These are phyloP conservation scores for Penicillium sumatraense DNA, from an alignment of 2,329 filamentous ascomycete species.

Conservation along the genomic window DNA sequence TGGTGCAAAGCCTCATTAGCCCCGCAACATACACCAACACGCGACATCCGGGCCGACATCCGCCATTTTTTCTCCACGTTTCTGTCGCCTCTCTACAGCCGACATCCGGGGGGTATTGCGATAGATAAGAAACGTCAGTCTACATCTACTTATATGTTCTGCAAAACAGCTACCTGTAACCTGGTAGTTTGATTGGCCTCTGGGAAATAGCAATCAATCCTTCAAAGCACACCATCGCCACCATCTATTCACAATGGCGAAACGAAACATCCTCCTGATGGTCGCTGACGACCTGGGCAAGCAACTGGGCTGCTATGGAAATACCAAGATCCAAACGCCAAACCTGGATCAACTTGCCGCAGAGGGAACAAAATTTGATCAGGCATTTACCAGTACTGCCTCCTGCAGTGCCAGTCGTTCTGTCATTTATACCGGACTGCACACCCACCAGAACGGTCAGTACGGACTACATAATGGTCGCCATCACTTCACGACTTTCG, in stretches of 20 bases:
- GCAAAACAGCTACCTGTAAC: too few species aligned
- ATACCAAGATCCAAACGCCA: conserved; percentile 39
- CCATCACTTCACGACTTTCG: conserved; percentile 52
- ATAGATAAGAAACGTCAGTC: background rate
- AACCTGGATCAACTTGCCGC: conserved; percentile 48
- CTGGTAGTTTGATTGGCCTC: background rate
- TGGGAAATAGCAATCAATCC: background rate
- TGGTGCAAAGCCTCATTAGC: background rate
- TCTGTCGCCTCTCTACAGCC: background rate
- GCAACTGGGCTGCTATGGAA: conserved; percentile 41
- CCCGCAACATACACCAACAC: background rate
- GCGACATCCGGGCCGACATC: conserved; percentile 1
- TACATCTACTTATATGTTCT: too few species aligned
- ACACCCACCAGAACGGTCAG: conserved; percentile 53
- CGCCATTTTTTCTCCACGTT: background rate
- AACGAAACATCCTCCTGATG: conserved; percentile 44
- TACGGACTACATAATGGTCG: conserved; percentile 48
- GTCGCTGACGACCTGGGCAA: conserved; percentile 52
- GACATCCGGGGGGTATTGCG: background rate
- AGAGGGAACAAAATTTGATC: conserved; percentile 42
- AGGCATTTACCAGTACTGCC: conserved; percentile 35
- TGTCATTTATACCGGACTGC: conserved; percentile 55
- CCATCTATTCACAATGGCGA: conserved; percentile 5
- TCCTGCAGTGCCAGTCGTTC: conserved; percentile 55
- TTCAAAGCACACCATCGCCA: background rate